Percentiles rank a stretch among this genome's conserved stretches.
phyloP scores from a whole-genome alignment of 495 filamentous ascomycete species.

The Penicillium simplicissimum region DNA sequence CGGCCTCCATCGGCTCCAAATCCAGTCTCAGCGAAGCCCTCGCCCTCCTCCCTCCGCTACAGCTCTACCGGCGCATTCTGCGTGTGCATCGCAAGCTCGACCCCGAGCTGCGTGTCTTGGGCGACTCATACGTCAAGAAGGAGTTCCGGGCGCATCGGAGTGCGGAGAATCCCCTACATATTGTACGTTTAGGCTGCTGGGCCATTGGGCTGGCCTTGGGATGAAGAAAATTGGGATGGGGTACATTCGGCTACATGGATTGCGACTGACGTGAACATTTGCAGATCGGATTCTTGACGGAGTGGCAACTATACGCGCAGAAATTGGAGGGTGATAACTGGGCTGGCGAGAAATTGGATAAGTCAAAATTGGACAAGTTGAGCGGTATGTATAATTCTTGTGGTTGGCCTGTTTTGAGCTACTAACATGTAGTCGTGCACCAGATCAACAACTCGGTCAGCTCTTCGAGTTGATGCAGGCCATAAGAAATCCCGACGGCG shows the following conservation, averaged over 20 bases:
- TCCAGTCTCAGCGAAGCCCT: constrained; percentile 58
- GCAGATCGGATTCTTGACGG: constrained; percentile 90
- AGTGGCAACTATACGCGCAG: constrained; percentile 96
- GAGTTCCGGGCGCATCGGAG: constrained; percentile 83
- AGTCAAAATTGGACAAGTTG: constrained; percentile 84
- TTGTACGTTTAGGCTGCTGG: constrained; percentile 55
- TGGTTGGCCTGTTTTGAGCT: constrained; percentile 7
- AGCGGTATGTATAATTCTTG: constrained; percentile 66
- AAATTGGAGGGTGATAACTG: constrained; percentile 82
- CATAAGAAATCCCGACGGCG: constrained; percentile 54
- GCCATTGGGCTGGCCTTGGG: neutral
- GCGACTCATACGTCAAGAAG: constrained; percentile 86
- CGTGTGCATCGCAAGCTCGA: constrained; percentile 83
- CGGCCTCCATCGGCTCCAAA: constrained; percentile 48
- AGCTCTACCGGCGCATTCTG: constrained; percentile 82
- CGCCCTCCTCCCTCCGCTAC: constrained; percentile 87
- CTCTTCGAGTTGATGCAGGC: constrained; percentile 92
- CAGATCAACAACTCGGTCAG: constrained; percentile 92
- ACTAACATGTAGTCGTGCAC: constrained; percentile 6
- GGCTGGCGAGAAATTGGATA: constrained; percentile 76
- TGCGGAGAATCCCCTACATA: constrained; percentile 88
- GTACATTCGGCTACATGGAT: neutral
- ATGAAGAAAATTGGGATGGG: neutral
- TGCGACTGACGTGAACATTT: constrained; percentile 18
- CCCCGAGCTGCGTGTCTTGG: constrained; percentile 72